Conservation (phyloP, 805 yeast genomes). For the Phaffomyces thermotolerans region DNA sequence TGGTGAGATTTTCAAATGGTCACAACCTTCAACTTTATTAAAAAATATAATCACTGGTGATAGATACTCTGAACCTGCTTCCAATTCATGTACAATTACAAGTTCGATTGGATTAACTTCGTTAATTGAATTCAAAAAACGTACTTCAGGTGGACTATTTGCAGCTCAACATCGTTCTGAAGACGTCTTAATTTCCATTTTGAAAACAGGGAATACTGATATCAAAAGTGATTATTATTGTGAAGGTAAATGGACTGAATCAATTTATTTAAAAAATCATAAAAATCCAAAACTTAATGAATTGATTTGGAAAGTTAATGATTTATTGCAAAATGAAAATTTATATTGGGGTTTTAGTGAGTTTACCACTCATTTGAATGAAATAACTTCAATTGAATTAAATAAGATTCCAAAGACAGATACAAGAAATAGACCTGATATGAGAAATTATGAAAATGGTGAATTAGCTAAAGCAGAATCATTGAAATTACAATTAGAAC, state of each 20-base stretch:
- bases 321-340: conserved; percentile 47
- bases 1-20: conserved; percentile 71
- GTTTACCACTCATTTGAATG: conserved; percentile 76
- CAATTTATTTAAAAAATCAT: conserved; percentile 34
- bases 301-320: conserved; percentile 65
- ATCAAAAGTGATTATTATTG: conserved; percentile 16
- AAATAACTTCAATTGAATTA: conserved; percentile 64
- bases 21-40: conserved; percentile 73
- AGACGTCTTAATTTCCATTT: conserved; percentile 37
- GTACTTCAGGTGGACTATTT: conserved; percentile 66
- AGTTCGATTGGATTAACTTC: conserved; percentile 68
- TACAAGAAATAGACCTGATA: conserved; percentile 85
- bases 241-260: conserved; percentile 81
- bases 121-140: conserved; percentile 56
- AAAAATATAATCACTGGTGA: conserved; percentile 93
- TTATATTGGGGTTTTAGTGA: conserved; percentile 80
- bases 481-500: conserved; percentile 64
- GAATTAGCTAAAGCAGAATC: conserved; percentile 64
- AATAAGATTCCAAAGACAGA: conserved; percentile 74
- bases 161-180: conserved; percentile 73
- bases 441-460: conserved; percentile 63
- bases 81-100: conserved; percentile 52
- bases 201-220: conserved; percentile 12
- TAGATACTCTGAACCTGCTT: conserved; percentile 79
- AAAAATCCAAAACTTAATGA: conserved; percentile 25